Conservation (phyloP, 306 rosid species). For the Rosa chinensis region DNA sequence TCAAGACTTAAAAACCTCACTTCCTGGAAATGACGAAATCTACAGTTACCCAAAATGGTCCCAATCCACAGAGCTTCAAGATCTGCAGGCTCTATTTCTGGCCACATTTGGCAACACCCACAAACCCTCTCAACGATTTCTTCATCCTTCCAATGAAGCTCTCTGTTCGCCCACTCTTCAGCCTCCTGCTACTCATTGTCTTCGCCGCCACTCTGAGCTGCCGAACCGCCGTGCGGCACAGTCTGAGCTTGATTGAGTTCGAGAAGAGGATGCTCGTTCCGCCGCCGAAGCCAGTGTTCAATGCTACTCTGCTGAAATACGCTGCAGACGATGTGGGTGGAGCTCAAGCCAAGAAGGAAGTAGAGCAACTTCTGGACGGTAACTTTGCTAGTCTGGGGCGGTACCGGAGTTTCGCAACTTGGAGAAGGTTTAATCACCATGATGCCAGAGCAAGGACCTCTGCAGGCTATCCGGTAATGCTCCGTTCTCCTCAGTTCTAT, state of each 20-base stretch:
- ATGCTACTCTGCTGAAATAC: slow-evolving; percentile 63
- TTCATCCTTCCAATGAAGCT: slow-evolving; percentile 57
- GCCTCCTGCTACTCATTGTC: slow-evolving; percentile 51
- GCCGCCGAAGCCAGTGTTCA: slow-evolving; percentile 40
- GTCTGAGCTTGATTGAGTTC: slow-evolving; percentile 45
- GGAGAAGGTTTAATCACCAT: slow-evolving; percentile 68
- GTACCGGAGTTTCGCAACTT: slow-evolving; percentile 61
- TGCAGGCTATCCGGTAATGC: slow-evolving; percentile 35
- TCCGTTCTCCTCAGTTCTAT: slow-evolving; percentile 74
- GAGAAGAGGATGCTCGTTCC: slow-evolving; percentile 35
- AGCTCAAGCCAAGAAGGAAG: slow-evolving; percentile 53
- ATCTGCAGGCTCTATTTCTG: slow-evolving; percentile 38
- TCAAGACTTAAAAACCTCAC: neutral
- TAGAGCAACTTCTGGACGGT: slow-evolving; percentile 72
- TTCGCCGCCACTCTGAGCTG: slow-evolving; percentile 59
- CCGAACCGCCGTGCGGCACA: slow-evolving; percentile 49
- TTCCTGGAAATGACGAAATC: slow-evolving; percentile 45
- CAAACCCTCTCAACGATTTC: slow-evolving; percentile 29
- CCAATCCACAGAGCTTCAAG: slow-evolving; percentile 42
- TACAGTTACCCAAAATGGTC: slow-evolving; percentile 46
- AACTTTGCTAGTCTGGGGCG: slow-evolving; percentile 66
- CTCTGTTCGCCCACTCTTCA: slow-evolving; percentile 65
- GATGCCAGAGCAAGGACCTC: slow-evolving; percentile 42
- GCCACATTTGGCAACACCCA: slow-evolving; percentile 42
- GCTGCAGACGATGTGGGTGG: slow-evolving; percentile 66